Evolutionary conservation across 1,139 yeast species (phyloP), one percentile per base, ranked within the genome.

Genomic region (Magnusiomyces paraingens): DNA sequence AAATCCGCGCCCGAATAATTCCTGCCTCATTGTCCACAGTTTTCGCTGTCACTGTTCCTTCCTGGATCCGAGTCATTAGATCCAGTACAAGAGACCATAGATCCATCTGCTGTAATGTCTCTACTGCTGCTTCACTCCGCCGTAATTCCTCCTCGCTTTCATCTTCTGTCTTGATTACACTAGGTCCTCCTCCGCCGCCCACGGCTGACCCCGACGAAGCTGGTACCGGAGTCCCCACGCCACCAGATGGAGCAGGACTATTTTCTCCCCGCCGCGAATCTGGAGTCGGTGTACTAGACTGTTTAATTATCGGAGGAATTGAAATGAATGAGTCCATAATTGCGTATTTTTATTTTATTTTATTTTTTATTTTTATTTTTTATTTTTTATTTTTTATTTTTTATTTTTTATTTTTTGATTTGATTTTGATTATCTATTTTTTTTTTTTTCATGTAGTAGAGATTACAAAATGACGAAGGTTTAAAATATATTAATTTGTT

Each of bases 261-360:
- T 5, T n/a, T n/a, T 38, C 41, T 4, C 8, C 18, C 11, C 41
- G 41, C 41, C 41, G 5, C 11, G 73, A 51, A 35, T 59, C 52
- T 4, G 52, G 56, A 17, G 55, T 55, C 6, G 57, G 52, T 3
- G 60, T 76, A 22, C 35, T 46, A 2, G 49, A 46, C 2, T 39
- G 49, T 46, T 36, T 46, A 10, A 46, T 21, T 5, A 49, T 41
- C 17, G 55, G 52, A 1, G 55, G 50, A 14, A 55, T 51, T n/a
- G 57, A 50, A 14, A 55, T 50, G 42, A 55, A 53, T 2, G 56
- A 55, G 11, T 55, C 57, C 57, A 55, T 55, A 5, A 10, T 38
- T 5, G 41, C 5, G 8, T 38, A n/a, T 39, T 14, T 14, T 49
- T 12, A 22, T 48, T 48, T 39, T 38, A 35, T 35, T 35, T 35